Base-by-base conservation (phyloP, 1,284 basidiomycete species). In the Trichosporon asahii region DNA sequence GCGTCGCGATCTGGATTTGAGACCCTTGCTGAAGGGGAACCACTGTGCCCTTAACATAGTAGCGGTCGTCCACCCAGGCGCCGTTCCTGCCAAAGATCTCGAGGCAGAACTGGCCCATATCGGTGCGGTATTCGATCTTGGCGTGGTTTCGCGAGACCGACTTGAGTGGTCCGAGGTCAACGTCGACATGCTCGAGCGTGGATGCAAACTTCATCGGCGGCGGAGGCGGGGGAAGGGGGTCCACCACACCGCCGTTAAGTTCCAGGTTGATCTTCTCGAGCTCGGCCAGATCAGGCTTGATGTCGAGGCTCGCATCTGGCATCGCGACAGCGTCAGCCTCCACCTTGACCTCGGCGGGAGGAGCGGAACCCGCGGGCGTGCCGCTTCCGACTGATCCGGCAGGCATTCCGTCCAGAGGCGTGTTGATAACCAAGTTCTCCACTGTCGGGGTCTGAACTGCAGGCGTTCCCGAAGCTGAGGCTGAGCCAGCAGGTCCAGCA, bases 1-100 rank as follows among this genome's bases (percentile, higher is more conserved):
- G 91, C 61, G 96, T 96, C 35, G 96, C 94, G 77, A 99, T 99
- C 85, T 98, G 97, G 76, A 99, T 96, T 84, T 95, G 94, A 68
- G 97, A 96, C 79, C 92, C 88, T 82, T 93, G 91, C 64, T 89
- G 86, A 40, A 98, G 85, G 35, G 91, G 88, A 27, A 95, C 92
- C 71, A 91, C 88, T 71, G 91, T 91, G 18, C 94, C 93, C 79
- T 91, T 91, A 21, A 91, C 91, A 70, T 90, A 91, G 91, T 95
- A 99, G 14, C 94, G 89, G 64, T 95, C 95, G 76, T 99, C 96
- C 1, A 99, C 94, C 90, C 95, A 98, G 9, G 95, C 95, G 12
- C 97, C 97, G 78, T 99, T 99, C 70, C 96, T 87, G 12, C 97
- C 97, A 40, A 93, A 87, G 46, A 99, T 95, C 73, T 91, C 89